Evolutionary conservation across 805 yeast genomes (phyloP), one percentile per base, ranked within the genome.

Genomic region (Yarrowia yakushimensis): DNA sequence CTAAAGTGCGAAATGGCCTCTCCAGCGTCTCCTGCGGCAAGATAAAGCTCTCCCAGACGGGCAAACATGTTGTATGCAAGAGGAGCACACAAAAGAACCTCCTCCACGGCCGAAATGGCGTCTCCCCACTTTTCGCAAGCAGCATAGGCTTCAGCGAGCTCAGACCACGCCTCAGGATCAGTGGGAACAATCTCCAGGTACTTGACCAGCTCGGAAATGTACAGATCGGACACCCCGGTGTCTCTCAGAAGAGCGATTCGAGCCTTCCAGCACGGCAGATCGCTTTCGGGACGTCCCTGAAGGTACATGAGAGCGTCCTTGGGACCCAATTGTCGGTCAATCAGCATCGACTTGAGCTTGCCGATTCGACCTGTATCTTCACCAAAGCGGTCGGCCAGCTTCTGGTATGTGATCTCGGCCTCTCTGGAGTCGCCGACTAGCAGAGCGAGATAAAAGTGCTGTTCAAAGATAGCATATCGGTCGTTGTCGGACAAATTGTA

Each of bases 111-210:
- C 70, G 79, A 83, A 6, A 87, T 79, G 0, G 94, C 86, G 67
- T 85, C 84, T 34, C 83, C 86, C 66, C 81, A 85, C 69, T 85
- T 84, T 1, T 91, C 91, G 9, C 79, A 65, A 13, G 76, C 71
- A 23, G 73, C 73, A 71, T 93, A 93, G n/a, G 81, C 76, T 36
- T 83, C 82, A 3, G 85, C 87, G 62, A 91, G 77, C 72, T 89
- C 96, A 52, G 84, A 79, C 96, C 96, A 90, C 1, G 87, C 76
- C 66, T 87, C 85, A 2, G 82, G 76, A 72, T 94, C 98, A 20
- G 85, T 72, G 1, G 97, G 97, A 67, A 82, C 84, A 57, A 79
- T 74, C 62, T 85, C 86, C 60, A 89, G 73, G 66, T 80, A 82
- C 34, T 77, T 79, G 11, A 77, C 75, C 67, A 92, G 77, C 60